Conservation (phyloP, 345 rosid species). For the Aethionema arabicum region DNA sequence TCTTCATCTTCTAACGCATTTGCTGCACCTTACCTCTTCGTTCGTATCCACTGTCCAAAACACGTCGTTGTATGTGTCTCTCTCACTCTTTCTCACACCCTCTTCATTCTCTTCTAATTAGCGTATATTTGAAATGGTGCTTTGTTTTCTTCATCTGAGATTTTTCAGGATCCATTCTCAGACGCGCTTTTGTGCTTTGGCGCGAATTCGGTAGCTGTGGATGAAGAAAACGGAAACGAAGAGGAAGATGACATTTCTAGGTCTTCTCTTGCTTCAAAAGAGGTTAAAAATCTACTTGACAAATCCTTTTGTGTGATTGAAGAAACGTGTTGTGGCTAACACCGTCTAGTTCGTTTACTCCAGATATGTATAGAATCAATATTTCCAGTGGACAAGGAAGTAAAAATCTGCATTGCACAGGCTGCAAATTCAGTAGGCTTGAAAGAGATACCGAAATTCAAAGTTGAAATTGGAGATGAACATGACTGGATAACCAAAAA, state of each 20-base stretch:
- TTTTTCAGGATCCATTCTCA: slow-evolving; percentile 63
- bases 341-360: not conserved
- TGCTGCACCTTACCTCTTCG: slow-evolving; percentile 56
- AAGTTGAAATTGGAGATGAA: slow-evolving; percentile 61
- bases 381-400: slow-evolving; percentile 60
- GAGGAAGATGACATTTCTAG: slow-evolving; percentile 28
- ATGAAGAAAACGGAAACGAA: slow-evolving; percentile 44
- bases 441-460: slow-evolving; percentile 56
- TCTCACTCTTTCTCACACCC: slow-evolving; percentile 6
- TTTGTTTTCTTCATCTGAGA: slow-evolving; percentile 3
- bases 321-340: no score
- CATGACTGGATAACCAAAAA: slow-evolving; percentile 67
- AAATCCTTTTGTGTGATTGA: not conserved
- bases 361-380: slow-evolving; percentile 68
- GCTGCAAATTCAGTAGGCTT: slow-evolving; percentile 78
- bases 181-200: slow-evolving; percentile 85
- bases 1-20: slow-evolving; percentile 27
- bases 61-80: slow-evolving; percentile 45
- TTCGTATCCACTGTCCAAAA: slow-evolving; percentile 62
- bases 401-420: slow-evolving; percentile 51
- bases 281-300: slow-evolving; percentile 39
- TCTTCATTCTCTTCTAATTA: not conserved
- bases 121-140: not conserved
- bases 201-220: slow-evolving; percentile 65
- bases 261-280: slow-evolving; percentile 44